These are phyloP conservation scores for Backusella circina DNA, from an alignment of 192 early-diverging fungal species.

Conservation along the genomic window DNA sequence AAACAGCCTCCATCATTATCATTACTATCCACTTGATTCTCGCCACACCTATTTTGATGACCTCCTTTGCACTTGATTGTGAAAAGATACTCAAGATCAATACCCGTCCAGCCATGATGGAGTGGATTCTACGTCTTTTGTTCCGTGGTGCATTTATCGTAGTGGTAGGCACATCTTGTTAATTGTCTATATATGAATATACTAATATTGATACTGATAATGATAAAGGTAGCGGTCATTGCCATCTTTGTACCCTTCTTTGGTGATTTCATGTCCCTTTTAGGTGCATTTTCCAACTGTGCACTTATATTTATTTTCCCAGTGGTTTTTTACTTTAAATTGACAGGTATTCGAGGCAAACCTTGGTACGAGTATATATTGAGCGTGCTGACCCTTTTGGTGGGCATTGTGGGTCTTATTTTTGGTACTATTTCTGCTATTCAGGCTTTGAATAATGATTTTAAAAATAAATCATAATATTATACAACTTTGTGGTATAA, in stretches of 20 bases:
- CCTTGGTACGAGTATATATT: conserved; percentile 8
- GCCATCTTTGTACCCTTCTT: conserved; percentile 72
- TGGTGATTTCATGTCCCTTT: conserved; percentile 69
- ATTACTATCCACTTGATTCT: conserved; percentile 77
- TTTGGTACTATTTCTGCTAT: conserved; percentile 29
- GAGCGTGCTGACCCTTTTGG: conserved; percentile 9
- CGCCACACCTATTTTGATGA: conserved; percentile 70
- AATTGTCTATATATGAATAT: background rate
- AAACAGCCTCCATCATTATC: conserved; percentile 61
- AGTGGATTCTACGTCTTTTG: conserved; percentile 47
- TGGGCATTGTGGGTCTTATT: conserved; percentile 27
- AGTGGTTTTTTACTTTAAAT: conserved; percentile 61
- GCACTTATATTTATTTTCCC: conserved; percentile 72
- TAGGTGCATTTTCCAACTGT: conserved; percentile 69
- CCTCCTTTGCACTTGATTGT: conserved; percentile 62
- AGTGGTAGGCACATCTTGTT: conserved; percentile 33
- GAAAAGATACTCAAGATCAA: conserved; percentile 54
- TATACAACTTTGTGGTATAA: background rate
- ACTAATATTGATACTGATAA: background rate
- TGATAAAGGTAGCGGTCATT: conserved; percentile 30
- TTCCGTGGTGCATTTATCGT: conserved; percentile 55
- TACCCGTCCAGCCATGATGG: conserved; percentile 33
- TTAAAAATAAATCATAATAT: background rate
- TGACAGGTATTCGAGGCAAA: conserved; percentile 55
- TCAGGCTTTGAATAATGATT: conserved; percentile 16